Percentiles rank a stretch among this genome's conserved stretches.
Evolutionary conservation across 768 basidiomycete species (phyloP).

Genomic region (Leccinellum luteum): DNA sequence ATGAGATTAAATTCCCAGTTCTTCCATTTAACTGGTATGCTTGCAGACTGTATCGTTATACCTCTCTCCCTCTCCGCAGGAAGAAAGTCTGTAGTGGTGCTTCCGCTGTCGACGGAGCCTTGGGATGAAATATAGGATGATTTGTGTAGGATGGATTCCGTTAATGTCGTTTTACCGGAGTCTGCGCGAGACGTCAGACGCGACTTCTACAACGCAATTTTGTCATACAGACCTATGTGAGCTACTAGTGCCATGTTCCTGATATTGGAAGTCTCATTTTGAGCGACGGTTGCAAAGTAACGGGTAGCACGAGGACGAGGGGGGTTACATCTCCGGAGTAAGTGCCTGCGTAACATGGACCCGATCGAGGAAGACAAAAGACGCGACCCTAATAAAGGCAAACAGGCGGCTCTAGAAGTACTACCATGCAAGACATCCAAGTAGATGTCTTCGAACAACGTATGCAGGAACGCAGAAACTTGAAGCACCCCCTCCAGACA

Average conservation of each 20-base stretch:
- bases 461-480: slow-evolving; percentile 39
- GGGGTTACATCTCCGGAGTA: slow-evolving; percentile 11
- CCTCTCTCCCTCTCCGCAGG: slow-evolving; percentile 88
- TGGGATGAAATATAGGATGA: slow-evolving; percentile 70
- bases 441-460: slow-evolving; percentile 41
- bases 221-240: slow-evolving; percentile 63
- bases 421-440: slow-evolving; percentile 32
- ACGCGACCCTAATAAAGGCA: slow-evolving; percentile 17
- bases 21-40: slow-evolving; percentile 86
- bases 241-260: slow-evolving; percentile 88
- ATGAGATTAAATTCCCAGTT: slow-evolving; percentile 84
- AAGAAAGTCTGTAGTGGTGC: slow-evolving; percentile 87
- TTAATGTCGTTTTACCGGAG: slow-evolving; percentile 87
- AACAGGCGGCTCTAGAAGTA: background rate
- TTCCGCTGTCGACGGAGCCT: slow-evolving; percentile 86
- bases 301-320: slow-evolving; percentile 9
- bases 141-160: slow-evolving; percentile 79
- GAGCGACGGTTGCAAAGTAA: slow-evolving; percentile 21
- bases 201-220: background rate
- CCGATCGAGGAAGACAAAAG: background rate
- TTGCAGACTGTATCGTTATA: slow-evolving; percentile 90
- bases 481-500: slow-evolving; percentile 49
- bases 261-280: slow-evolving; percentile 39
- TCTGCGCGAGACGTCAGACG: slow-evolving; percentile 42
- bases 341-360: slow-evolving; percentile 21